Evolutionary conservation across 805 yeast species (phyloP).

Genomic region (Kodamaea restingae): DNA sequence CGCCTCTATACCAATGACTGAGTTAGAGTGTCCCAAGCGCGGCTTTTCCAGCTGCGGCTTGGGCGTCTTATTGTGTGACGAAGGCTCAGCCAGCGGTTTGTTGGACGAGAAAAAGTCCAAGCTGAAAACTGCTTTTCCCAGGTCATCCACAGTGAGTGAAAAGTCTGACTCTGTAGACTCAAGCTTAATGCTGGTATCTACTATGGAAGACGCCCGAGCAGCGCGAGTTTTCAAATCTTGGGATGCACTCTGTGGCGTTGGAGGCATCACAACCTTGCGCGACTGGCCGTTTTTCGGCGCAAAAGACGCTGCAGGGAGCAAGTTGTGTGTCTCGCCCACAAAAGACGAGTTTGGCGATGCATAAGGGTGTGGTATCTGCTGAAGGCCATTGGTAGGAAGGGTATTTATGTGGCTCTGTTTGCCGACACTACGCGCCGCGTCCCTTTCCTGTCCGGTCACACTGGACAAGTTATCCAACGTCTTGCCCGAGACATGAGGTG

Average conservation of each 20-base stretch:
- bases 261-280: constrained; percentile 3
- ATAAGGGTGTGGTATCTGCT: neutral
- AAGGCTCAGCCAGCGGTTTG: too few species aligned
- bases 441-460: constrained; percentile 16
- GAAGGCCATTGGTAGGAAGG: neutral
- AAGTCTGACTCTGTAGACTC: constrained; percentile 17
- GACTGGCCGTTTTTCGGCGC: constrained; percentile 5
- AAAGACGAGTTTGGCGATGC: constrained; percentile 1
- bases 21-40: constrained; percentile 21
- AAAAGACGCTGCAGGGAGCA: constrained; percentile 12
- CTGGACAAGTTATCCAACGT: constrained; percentile 32
- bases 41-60: constrained; percentile 11
- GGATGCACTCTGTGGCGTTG: constrained; percentile 6
- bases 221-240: neutral
- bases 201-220: constrained; percentile 2
- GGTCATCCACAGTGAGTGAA: constrained; percentile 37
- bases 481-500: constrained; percentile 24
- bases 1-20: constrained; percentile 27
- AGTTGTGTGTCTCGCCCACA: neutral
- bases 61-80: neutral
- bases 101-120: constrained; percentile 15
- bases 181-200: neutral
- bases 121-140: constrained; percentile 39
- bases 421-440: too few species aligned
- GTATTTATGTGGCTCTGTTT: too few species aligned